Percentiles rank a stretch among this genome's conserved stretches.
Evolutionary conservation across 148 eudicot genomes (phyloP).

Genomic region (Camellia granthamiana): DNA sequence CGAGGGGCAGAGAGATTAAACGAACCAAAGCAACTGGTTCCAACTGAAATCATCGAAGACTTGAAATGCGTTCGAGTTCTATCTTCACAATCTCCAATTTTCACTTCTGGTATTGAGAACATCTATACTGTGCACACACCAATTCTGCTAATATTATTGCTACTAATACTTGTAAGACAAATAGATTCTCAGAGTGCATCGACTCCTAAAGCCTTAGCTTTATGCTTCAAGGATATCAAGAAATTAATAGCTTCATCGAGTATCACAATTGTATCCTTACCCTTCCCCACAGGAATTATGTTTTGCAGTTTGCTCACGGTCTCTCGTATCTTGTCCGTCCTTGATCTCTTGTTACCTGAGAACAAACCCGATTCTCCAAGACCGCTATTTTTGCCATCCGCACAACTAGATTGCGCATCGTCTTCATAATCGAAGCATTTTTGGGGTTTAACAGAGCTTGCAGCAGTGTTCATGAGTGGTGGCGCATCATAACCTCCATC

Average conservation of each 20-base stretch:
- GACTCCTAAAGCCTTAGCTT: constrained; percentile 59
- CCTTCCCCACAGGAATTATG: constrained; percentile 61
- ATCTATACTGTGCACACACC: neutral
- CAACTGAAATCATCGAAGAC: neutral
- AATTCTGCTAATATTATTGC: neutral
- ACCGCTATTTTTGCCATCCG: constrained; percentile 18
- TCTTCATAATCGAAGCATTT: constrained; percentile 37
- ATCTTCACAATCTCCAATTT: neutral
- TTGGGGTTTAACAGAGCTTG: constrained; percentile 26
- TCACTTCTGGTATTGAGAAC: neutral
- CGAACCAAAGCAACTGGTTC: neutral
- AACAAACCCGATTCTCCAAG: constrained; percentile 23
- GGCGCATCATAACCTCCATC: constrained; percentile 31
- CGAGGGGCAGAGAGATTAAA: neutral
- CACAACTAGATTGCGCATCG: constrained; percentile 75
- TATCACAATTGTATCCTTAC: constrained; percentile 54
- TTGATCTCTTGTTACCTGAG: constrained; percentile 41
- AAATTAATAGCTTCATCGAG: constrained; percentile 82
- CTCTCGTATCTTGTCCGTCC: constrained; percentile 55
- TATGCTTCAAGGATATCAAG: constrained; percentile 55
- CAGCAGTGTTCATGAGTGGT: constrained; percentile 31
- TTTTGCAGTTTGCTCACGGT: constrained; percentile 58
- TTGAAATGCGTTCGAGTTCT: neutral
- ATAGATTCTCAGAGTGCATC: constrained; percentile 34
- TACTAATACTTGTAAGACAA: neutral